These are phyloP conservation scores for Vigna radiata DNA, from an alignment of 306 rosid genomes.

Conservation along the genomic window DNA sequence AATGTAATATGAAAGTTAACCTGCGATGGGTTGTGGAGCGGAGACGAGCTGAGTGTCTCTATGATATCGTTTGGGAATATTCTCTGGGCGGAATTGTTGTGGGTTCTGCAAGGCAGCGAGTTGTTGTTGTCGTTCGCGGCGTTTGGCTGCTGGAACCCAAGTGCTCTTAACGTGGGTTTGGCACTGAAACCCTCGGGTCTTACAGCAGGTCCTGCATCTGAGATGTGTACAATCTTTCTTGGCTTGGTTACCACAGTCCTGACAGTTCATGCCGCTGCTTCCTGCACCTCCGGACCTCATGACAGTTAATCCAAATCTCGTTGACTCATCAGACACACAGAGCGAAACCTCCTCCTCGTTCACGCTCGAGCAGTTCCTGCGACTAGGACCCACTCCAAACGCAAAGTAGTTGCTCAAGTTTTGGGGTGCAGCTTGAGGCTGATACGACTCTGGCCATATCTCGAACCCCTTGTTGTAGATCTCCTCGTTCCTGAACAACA, in stretches of 20 bases:
- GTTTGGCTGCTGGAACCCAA: slow-evolving; percentile 96
- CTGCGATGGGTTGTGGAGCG: slow-evolving; percentile 70
- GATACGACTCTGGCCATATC: slow-evolving; percentile 82
- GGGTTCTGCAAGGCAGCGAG: slow-evolving; percentile 57
- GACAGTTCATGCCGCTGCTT: slow-evolving; percentile 73
- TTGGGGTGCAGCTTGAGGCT: slow-evolving; percentile 34
- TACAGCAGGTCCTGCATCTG: slow-evolving; percentile 94
- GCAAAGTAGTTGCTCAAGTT: slow-evolving; percentile 56
- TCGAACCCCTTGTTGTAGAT: slow-evolving; percentile 81
- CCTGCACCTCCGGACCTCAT: slow-evolving; percentile 62
- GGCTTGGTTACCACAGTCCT: slow-evolving; percentile 97
- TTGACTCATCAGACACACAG: slow-evolving; percentile 60
- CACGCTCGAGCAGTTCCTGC: slow-evolving; percentile 16
- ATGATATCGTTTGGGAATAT: slow-evolving; percentile 55
- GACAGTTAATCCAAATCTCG: slow-evolving; percentile 66
- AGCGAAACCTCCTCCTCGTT: slow-evolving; percentile 44
- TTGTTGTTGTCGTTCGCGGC: slow-evolving; percentile 85
- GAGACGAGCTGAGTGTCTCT: slow-evolving; percentile 56
- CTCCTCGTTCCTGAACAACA: slow-evolving; percentile 70
- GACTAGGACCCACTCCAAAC: slow-evolving; percentile 77
- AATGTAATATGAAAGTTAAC: slow-evolving; percentile 43
- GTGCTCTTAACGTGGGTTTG: slow-evolving; percentile 96
- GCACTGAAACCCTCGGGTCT: slow-evolving; percentile 94
- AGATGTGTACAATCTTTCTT: slow-evolving; percentile 89
- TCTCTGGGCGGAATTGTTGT: slow-evolving; percentile 41